phyloP scores from a whole-genome alignment of 805 yeast genomes.

The Candida corydali region DNA sequence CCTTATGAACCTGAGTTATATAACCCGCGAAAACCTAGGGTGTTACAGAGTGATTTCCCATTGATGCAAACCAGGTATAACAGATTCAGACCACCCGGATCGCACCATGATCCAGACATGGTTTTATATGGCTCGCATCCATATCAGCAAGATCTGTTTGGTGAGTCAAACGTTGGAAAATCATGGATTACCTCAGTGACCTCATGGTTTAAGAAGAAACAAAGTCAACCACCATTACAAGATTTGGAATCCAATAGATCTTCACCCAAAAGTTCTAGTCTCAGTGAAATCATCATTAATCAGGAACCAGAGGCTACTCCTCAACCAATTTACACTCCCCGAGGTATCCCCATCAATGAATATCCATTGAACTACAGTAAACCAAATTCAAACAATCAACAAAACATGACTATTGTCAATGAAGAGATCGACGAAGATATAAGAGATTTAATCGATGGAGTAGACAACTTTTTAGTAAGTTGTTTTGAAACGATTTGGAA shows the following conservation, averaged over 20 bases:
- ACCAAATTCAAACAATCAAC: background rate
- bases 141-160: conserved; percentile 17
- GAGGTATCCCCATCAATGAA: conserved; percentile 20
- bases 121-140: conserved; percentile 26
- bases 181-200: conserved; percentile 6
- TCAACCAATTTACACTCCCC: conserved; percentile 15
- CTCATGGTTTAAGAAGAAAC: conserved; percentile 8
- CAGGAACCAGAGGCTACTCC: conserved; percentile 3
- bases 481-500: conserved; percentile 13
- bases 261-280: background rate
- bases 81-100: conserved; percentile 29
- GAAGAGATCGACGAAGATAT: conserved; percentile 12
- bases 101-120: conserved; percentile 27
- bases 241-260: background rate
- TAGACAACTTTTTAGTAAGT: conserved; percentile 16
- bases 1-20: conserved; percentile 14
- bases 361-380: conserved; percentile 16
- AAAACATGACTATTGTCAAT: conserved; percentile 1
- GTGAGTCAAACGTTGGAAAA: background rate
- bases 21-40: no score
- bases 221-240: background rate
- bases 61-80: no score
- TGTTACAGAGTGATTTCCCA: no score
- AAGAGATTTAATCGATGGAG: conserved; percentile 15
- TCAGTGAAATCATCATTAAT: conserved; percentile 1